phyloP scores from a whole-genome alignment of 208 protist species.

The Wallacemonas sp. region DNA sequence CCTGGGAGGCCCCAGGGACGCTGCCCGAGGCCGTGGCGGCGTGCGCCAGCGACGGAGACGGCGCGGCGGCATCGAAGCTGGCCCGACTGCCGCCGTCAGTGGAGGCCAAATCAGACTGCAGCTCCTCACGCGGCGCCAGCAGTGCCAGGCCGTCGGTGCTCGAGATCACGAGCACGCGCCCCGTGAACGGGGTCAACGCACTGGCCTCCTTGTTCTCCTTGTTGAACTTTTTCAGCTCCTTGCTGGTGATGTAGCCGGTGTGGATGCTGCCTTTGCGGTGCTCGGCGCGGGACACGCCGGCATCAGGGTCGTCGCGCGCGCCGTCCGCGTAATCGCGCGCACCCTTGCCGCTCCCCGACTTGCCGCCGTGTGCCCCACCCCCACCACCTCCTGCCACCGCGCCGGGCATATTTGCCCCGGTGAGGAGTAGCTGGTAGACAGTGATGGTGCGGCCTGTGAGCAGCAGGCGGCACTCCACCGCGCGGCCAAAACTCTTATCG shows the following conservation, averaged over 20 bases:
- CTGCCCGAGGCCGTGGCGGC: too few species aligned
- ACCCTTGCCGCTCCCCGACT: background rate
- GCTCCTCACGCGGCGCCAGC: conserved; percentile 17
- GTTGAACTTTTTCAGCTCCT: conserved; percentile 40
- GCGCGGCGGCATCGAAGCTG: background rate
- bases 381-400: background rate
- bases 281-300: conserved; percentile 25
- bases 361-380: background rate
- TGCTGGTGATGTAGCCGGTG: conserved; percentile 30
- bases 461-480: conserved; percentile 39
- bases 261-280: conserved; percentile 28
- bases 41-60: background rate
- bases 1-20: too few species aligned
- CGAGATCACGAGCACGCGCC: conserved; percentile 35
- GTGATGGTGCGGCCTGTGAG: conserved; percentile 31
- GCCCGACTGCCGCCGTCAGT: background rate
- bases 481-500: conserved; percentile 25
- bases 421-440: conserved; percentile 41
- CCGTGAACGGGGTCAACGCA: conserved; percentile 19
- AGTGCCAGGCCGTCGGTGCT: conserved; percentile 36
- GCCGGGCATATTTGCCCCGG: conserved; percentile 8
- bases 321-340: conserved; percentile 3
- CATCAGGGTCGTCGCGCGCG: conserved; percentile 5
- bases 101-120: background rate
- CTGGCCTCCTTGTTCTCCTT: conserved; percentile 15